Conservation (phyloP, 2,329 filamentous ascomycete genomes). For the Beauveria asiatica region DNA sequence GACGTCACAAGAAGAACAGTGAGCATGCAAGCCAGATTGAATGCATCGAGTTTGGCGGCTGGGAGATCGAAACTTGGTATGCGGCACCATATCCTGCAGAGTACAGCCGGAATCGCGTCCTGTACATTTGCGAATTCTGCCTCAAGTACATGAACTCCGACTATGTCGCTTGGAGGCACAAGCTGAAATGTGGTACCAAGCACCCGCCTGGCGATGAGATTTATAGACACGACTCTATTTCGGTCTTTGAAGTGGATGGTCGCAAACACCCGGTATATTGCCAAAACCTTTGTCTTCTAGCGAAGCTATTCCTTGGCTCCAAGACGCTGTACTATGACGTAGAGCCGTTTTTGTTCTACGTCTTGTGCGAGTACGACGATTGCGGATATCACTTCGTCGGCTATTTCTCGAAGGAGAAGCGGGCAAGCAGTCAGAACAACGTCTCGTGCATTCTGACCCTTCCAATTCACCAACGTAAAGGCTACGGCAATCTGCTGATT, state of each 20-base stretch:
- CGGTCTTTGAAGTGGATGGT: constrained; percentile 95
- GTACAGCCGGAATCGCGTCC: constrained; percentile 88
- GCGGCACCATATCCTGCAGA: constrained; percentile 96
- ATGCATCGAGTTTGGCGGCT: constrained; percentile 95
- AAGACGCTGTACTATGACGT: constrained; percentile 98
- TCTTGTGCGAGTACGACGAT: constrained; percentile 89
- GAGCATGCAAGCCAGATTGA: constrained; percentile 94
- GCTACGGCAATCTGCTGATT: constrained; percentile 92
- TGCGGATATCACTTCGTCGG: constrained; percentile 93
- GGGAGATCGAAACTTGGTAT: constrained; percentile 99
- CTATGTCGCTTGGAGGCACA: constrained; percentile 96
- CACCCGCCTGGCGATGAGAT: constrained; percentile 97
- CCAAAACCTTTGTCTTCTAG: constrained; percentile 90
- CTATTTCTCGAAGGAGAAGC: constrained; percentile 99
- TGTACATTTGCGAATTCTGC: constrained; percentile 99
- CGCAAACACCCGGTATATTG: constrained; percentile 98
- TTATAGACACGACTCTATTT: constrained; percentile 82
- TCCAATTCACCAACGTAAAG: constrained; percentile 93
- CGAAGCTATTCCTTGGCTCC: constrained; percentile 95
- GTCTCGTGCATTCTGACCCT: constrained; percentile 95
- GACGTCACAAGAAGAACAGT: constrained; percentile 65
- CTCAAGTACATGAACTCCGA: constrained; percentile 99
- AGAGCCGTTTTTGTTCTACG: constrained; percentile 93
- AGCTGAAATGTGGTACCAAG: constrained; percentile 92
- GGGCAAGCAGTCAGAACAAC: constrained; percentile 89